phyloP scores from a whole-genome alignment of 345 rosid genomes.

The Brassica cretica region DNA sequence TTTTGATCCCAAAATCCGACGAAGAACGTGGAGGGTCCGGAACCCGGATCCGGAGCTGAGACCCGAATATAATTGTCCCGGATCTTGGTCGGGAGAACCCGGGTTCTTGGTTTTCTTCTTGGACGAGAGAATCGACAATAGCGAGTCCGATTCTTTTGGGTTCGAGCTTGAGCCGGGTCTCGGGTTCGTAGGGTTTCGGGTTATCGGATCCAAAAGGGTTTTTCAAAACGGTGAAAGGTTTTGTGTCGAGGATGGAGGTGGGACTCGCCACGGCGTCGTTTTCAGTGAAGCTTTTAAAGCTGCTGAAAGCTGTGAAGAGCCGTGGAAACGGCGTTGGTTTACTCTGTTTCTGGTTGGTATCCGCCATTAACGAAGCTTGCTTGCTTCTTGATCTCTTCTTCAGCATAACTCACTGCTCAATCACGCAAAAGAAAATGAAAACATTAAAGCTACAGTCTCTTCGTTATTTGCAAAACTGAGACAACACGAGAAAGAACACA shows the following conservation, averaged over 20 bases:
- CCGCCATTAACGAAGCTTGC: conserved; percentile 53
- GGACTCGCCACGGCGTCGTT: conserved; percentile 67
- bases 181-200: conserved; percentile 44
- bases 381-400: conserved; percentile 50
- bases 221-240: conserved; percentile 63
- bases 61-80: conserved; percentile 68
- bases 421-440: not conserved
- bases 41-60: conserved; percentile 77
- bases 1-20: conserved; percentile 67
- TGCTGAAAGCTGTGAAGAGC: conserved; percentile 56
- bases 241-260: conserved; percentile 81
- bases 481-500: not conserved
- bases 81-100: conserved; percentile 50
- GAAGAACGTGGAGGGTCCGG: conserved; percentile 65
- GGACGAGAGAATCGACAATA: conserved; percentile 61
- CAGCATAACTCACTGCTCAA: conserved; percentile 38
- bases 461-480: not conserved
- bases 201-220: conserved; percentile 63
- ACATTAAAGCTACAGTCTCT: not conserved
- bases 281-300: conserved; percentile 53
- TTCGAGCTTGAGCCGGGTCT: conserved; percentile 54
- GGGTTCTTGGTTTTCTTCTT: conserved; percentile 41
- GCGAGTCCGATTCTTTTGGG: conserved; percentile 66
- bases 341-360: conserved; percentile 46
- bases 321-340: conserved; percentile 63